Base-by-base conservation (phyloP, 169 alveolate genomes). In the Ichthyophthirius multifiliis region DNA sequence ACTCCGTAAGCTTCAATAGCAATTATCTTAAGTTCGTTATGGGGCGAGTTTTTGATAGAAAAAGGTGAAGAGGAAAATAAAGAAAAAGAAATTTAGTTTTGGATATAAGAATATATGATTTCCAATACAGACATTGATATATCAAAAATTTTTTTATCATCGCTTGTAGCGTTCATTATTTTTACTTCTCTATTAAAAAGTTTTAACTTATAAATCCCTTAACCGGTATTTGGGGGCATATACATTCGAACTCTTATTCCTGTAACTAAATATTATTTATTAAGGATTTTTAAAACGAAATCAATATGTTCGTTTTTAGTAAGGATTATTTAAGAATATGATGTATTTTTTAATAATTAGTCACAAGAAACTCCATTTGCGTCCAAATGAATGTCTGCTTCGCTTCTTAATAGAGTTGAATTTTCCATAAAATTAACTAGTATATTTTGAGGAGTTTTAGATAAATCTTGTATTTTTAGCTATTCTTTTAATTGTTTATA, bases 211-310 rank as follows among this genome's bases (percentile, higher is more conserved):
- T 55, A 55, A 55, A 55, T 55, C 23, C 71, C 71, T 27, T 20
- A 7, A 55, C 71, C 71, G 13, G 71, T 55, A 15, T 55, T 55
- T 27, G 71, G 41, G 31, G 71, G 71, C 71, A 55, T 55, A 10
- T 55, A 55, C 71, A 55, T 55, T 23, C 34, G 23, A 9, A 55
- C 31, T 55, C 71, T 55, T 2, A 55, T 18, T 27, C 71, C 71
- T 10, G 18, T 23, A 55, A 55, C 31, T 1, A 55, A 27, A 27
- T 55, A 55, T 55, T 55, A 23, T 23, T 55, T 55, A 55, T 55
- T 55, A 1, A 27, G 39, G 16, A 18, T 10, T 23, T 55, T 55
- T 39, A 55, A 3, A n/a, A n/a, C n/a, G n/a, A n/a, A n/a, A n/a
- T n/a, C n/a, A n/a, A n/a, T n/a, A n/a, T n/a, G n/a, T n/a, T n/a